A percentile compares a stretch with the other conserved stretches of the same genome.
phyloP scores from a whole-genome alignment of 768 basidiomycete genomes.

The Mycena belliarum region DNA sequence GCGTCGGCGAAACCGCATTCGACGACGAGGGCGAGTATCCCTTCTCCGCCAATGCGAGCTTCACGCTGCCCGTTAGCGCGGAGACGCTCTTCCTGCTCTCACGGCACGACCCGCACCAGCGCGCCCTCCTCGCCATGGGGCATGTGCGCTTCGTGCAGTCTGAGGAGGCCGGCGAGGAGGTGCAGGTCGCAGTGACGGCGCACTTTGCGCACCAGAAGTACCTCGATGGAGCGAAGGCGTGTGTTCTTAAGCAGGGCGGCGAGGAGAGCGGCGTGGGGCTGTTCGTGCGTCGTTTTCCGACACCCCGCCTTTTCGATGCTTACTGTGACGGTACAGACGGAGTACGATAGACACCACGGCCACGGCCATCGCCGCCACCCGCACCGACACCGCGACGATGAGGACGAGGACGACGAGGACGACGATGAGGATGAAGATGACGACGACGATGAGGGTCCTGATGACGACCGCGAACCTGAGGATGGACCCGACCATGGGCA shows the following conservation, averaged over 20 bases:
- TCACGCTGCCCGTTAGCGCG: slow-evolving; percentile 29
- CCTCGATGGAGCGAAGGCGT: slow-evolving; percentile 29
- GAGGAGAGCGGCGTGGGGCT: slow-evolving; percentile 33
- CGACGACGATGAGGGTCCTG: no score
- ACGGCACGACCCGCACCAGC: slow-evolving; percentile 9
- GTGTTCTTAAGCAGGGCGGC: slow-evolving; percentile 19
- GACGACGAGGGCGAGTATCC: background rate
- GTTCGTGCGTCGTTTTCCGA: slow-evolving; percentile 28
- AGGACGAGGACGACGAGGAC: no score
- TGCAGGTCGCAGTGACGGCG: slow-evolving; percentile 27
- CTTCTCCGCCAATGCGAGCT: slow-evolving; percentile 8
- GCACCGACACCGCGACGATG: no score
- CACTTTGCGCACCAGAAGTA: slow-evolving; percentile 24
- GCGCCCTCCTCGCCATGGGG: slow-evolving; percentile 22
- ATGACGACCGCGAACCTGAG: no score
- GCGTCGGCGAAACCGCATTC: background rate
- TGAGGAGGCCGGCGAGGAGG: slow-evolving; percentile 19
- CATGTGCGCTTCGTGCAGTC: slow-evolving; percentile 26
- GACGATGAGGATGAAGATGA: no score
- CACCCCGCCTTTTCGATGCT: no score
- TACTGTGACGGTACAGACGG: no score
- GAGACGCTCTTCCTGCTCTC: slow-evolving; percentile 32
- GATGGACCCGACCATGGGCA: no score
- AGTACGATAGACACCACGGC: no score
- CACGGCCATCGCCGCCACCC: no score